These are phyloP conservation scores for Fragosphaeria purpurea DNA, from an alignment of 2,329 filamentous ascomycete genomes.

Conservation along the genomic window DNA sequence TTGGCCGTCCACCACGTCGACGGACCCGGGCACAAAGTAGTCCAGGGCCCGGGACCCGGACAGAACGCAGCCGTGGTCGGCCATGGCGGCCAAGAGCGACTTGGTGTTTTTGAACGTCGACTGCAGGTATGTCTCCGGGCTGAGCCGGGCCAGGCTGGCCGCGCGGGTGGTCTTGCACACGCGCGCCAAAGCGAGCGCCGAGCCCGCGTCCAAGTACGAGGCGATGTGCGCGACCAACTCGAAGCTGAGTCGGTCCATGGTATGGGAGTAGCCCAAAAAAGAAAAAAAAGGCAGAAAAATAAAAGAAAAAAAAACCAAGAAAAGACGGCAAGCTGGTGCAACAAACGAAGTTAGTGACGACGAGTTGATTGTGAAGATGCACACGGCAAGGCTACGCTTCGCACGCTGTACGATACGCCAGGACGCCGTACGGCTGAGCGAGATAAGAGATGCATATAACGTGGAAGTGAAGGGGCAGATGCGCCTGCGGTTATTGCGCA, in stretches of 20 bases:
- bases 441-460: no score
- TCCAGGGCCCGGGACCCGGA: slow-evolving; percentile 11
- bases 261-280: neutral
- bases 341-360: no score
- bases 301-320: no score
- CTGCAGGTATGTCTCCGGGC: slow-evolving; percentile 7
- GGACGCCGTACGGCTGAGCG: no score
- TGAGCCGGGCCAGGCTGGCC: slow-evolving; percentile 5
- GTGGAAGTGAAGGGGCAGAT: no score
- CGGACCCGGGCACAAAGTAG: slow-evolving; percentile 11
- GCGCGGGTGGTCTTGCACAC: neutral
- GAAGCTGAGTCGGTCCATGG: slow-evolving; percentile 10
- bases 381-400: no score
- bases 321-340: no score
- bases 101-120: slow-evolving; percentile 3
- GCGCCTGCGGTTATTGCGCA: no score
- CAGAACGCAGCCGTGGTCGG: slow-evolving; percentile 9
- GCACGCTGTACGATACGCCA: no score
- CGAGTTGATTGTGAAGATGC: no score
- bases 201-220: slow-evolving; percentile 2
- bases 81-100: slow-evolving; percentile 10
- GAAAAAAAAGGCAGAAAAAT: no score
- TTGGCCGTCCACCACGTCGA: neutral
- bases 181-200: neutral
- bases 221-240: slow-evolving; percentile 9